phyloP scores from a whole-genome alignment of 805 yeast genomes.

The Candida pseudoglaebosa region DNA sequence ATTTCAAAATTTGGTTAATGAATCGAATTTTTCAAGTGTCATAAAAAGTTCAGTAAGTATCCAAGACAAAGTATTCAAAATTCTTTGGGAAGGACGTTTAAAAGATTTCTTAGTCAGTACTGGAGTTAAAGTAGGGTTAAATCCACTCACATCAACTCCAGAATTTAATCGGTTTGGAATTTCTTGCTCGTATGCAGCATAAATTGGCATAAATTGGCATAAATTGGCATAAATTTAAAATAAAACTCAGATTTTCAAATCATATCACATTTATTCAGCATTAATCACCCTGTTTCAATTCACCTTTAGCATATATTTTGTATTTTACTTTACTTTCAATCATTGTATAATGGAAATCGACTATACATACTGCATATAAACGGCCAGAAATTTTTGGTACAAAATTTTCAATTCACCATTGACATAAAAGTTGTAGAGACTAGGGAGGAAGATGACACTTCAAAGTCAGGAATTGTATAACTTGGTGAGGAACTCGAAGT shows the following conservation, averaged over 20 bases:
- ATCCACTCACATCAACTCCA: constrained; percentile 37
- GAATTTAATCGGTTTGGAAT: constrained; percentile 53
- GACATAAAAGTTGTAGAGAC: neutral
- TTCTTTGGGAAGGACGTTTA: constrained; percentile 86
- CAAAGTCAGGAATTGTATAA: constrained; percentile 27
- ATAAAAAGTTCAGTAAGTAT: constrained; percentile 70
- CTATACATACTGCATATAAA: too few species aligned
- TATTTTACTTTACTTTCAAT: too few species aligned
- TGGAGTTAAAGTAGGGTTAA: constrained; percentile 55
- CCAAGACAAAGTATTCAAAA: constrained; percentile 53
- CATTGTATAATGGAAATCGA: too few species aligned
- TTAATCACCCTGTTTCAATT: too few species aligned
- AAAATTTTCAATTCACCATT: neutral
- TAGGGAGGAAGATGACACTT: constrained; percentile 1
- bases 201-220: too few species aligned
- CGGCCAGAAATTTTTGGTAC: too few species aligned
- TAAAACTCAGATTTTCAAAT: too few species aligned
- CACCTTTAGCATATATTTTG: too few species aligned
- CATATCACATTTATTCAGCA: too few species aligned
- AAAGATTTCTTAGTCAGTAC: constrained; percentile 76
- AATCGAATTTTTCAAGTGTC: constrained; percentile 62
- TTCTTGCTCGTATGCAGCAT: constrained; percentile 59
- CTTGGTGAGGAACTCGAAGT: constrained; percentile 37
- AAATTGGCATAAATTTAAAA: too few species aligned
- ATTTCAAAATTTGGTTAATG: constrained; percentile 47